Evolutionary conservation across 1,284 basidiomycete genomes (phyloP).

Genomic region (Ganoderma sinense): DNA sequence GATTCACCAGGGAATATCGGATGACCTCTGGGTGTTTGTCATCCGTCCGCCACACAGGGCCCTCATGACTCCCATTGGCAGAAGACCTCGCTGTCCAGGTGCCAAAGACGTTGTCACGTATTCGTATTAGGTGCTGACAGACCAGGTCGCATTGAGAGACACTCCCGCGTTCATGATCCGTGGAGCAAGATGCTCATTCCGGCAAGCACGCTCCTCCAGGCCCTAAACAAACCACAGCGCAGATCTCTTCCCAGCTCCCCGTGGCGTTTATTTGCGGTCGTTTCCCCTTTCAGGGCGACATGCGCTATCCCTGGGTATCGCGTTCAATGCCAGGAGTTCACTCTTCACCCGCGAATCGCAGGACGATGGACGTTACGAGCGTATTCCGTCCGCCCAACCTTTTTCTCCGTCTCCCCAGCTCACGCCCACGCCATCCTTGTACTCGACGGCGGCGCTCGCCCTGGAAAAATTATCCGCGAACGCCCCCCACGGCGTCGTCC

Average conservation of each 20-base stretch:
- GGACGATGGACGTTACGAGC: background rate
- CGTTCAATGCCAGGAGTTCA: background rate
- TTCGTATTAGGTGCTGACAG: background rate
- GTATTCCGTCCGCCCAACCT: background rate
- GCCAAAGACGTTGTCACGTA: constrained; percentile 32
- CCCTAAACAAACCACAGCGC: background rate
- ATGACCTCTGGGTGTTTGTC: constrained; percentile 45
- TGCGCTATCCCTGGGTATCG: background rate
- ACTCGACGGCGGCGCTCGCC: background rate
- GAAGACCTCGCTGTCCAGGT: constrained; percentile 38
- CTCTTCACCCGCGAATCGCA: background rate
- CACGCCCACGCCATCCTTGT: background rate
- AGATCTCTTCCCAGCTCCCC: background rate
- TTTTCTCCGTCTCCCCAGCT: background rate
- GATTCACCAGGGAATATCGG: constrained; percentile 43
- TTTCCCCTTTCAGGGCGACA: background rate
- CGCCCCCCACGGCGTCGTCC: background rate
- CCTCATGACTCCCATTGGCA: constrained; percentile 33
- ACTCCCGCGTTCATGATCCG: background rate
- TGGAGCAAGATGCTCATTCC: background rate
- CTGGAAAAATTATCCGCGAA: background rate
- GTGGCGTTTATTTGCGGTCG: background rate
- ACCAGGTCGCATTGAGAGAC: background rate
- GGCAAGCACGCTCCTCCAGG: background rate
- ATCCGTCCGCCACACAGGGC: constrained; percentile 45